These are phyloP conservation scores for Alternaria gansuensis DNA, from an alignment of 2,329 filamentous ascomycete genomes.

Conservation along the genomic window DNA sequence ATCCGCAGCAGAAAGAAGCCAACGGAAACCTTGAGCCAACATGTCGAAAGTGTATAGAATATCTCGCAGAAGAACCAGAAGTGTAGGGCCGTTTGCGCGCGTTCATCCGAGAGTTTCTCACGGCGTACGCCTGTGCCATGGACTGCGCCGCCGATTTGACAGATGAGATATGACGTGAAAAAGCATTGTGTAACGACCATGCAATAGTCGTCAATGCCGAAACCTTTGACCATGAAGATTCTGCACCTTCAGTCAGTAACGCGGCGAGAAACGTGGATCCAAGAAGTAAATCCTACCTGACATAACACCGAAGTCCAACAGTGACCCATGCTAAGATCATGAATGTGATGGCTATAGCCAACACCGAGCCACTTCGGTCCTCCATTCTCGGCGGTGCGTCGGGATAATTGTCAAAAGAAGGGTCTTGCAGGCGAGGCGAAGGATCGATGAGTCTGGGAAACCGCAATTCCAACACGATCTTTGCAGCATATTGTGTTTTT, in stretches of 20 bases:
- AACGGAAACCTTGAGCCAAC: conserved; percentile 61
- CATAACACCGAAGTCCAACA: conserved; percentile 51
- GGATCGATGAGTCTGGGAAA: conserved; percentile 2
- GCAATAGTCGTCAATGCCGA: conserved; percentile 53
- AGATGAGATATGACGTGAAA: conserved; percentile 48
- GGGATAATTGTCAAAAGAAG: conserved; percentile 1
- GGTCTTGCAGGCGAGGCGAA: conserved; percentile 12
- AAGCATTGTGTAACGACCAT: conserved; percentile 52
- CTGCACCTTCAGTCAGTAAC: conserved; percentile 23
- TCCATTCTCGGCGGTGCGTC: conserved; percentile 28
- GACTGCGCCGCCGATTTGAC: conserved; percentile 47
- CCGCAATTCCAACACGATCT: conserved; percentile 9
- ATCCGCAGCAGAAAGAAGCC: conserved; percentile 62
- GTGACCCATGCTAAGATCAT: conserved; percentile 51
- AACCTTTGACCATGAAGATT: conserved; percentile 48
- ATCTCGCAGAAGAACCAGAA: conserved; percentile 65
- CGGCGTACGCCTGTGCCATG: conserved; percentile 52
- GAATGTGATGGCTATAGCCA: conserved; percentile 48
- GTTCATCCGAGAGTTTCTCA: conserved; percentile 40
- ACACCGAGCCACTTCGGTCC: conserved; percentile 40
- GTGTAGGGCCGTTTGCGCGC: conserved; percentile 40
- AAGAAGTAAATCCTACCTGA: conserved; percentile 37
- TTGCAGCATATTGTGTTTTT: conserved; percentile 24
- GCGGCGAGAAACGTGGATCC: conserved; percentile 1
- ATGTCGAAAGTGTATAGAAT: conserved; percentile 60